Base-by-base conservation (phyloP, 345 rosid genomes). In the Excoecaria cochinchinensis region DNA sequence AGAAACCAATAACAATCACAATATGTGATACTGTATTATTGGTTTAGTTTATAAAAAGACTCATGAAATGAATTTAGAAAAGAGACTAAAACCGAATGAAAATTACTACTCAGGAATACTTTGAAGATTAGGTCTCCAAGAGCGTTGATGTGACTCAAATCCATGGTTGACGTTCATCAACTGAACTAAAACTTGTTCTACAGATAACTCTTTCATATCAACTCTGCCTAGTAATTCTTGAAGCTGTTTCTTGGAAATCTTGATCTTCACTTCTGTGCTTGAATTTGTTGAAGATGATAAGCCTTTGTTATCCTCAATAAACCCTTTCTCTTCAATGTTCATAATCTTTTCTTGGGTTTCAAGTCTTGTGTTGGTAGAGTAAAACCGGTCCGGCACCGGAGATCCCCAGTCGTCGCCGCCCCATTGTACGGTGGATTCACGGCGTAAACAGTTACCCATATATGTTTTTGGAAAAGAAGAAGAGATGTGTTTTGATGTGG, bases 91-190 rank as follows among this genome's bases (percentile, higher is more conserved):
- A 44, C 10, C 48, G 31, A 31, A 8, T 55, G 17, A 16, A 19
- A n/a, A 12, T 75, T 73, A 81, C 62, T 73, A 81, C 62, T 90
- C 94, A 11, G 94, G 91, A 67, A 90, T 90, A 67, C 91, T 90
- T 65, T 84, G 85, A n/a, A 90, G 61, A 57, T 82, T 86, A 31
- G 94, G 94, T 74, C 86, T 82, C 94, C 94, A 90, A 0, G 91
- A 67, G 72, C 80, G 76, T 21, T 79, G 87, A 52, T 84, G 66
- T 7, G 83, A 11, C 76, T 80, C 81, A 5, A 8, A 69, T 25
- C 24, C n/a, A 21, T 48, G 3, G n/a, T 51, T 65, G 15, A 74
- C 51, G 3, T 63, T 78, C 42, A 57, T 55, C 82, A 86, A 70
- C 57, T 77, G 86, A 36, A 77, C 76, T 56, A 88, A 55, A 65